Evolutionary conservation across 2,329 filamentous ascomycete genomes (phyloP).

Genomic region (Plenodomus tracheiphilus): DNA sequence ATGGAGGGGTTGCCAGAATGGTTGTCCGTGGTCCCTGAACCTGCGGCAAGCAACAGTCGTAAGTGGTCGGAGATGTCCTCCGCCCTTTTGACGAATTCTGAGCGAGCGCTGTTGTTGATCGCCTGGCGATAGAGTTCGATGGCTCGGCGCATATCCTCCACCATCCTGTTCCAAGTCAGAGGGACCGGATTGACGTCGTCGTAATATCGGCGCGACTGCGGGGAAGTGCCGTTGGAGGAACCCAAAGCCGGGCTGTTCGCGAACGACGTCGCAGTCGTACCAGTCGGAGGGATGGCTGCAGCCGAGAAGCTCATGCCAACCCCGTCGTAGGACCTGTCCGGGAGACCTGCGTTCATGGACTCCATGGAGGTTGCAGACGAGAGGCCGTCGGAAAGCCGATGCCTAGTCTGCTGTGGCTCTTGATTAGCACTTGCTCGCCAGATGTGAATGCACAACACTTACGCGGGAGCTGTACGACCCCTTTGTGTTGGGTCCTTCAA

Average conservation of each 20-base stretch:
- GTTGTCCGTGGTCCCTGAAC: constrained; percentile 96
- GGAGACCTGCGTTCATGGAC: constrained; percentile 74
- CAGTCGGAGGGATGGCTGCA: constrained; percentile 51
- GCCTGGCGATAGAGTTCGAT: constrained; percentile 89
- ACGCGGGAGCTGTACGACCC: constrained; percentile 71
- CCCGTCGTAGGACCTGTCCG: constrained; percentile 55
- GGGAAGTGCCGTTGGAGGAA: constrained; percentile 49
- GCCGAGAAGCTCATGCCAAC: constrained; percentile 51
- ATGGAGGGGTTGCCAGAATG: constrained; percentile 99
- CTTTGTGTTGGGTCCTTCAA: constrained; percentile 76
- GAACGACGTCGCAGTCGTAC: constrained; percentile 59
- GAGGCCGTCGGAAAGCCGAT: constrained; percentile 68
- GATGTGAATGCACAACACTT: constrained; percentile 42
- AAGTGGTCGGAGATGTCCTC: constrained; percentile 98
- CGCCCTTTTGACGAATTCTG: constrained; percentile 90
- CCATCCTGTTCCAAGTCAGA: constrained; percentile 84
- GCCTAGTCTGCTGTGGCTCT: constrained; percentile 39
- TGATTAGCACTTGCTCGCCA: constrained; percentile 18
- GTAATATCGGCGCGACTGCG: constrained; percentile 80
- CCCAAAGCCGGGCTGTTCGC: constrained; percentile 52
- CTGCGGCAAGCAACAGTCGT: constrained; percentile 88
- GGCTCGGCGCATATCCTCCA: constrained; percentile 89
- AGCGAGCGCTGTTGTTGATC: constrained; percentile 79
- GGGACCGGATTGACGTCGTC: constrained; percentile 81
- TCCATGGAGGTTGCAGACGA: constrained; percentile 91